These are phyloP conservation scores for Aspergillus ochraceus DNA, from an alignment of 2,329 filamentous ascomycete species.

Conservation along the genomic window DNA sequence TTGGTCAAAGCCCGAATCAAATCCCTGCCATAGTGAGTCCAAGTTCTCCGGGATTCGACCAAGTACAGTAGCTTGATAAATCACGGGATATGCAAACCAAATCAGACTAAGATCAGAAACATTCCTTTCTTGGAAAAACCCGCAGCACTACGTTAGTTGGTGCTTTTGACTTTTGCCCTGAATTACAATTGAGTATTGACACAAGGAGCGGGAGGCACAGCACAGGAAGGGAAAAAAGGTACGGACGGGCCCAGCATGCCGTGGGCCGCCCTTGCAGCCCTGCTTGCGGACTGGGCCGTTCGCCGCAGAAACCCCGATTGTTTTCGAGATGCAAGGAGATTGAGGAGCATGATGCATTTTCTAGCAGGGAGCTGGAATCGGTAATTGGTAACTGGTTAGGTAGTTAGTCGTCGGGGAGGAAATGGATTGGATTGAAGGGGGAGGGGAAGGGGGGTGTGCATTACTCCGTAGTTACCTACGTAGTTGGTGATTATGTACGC, in stretches of 20 bases:
- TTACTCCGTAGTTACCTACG: no score
- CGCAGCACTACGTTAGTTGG: no score
- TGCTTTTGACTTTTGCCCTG: neutral
- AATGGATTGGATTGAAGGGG: neutral
- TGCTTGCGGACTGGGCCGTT: slow-evolving; percentile 20
- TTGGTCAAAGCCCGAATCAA: neutral
- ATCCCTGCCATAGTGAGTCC: neutral
- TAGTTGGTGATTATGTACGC: no score
- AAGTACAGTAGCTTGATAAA: no score
- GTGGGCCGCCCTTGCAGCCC: neutral
- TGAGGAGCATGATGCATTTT: neutral
- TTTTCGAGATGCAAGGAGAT: slow-evolving; percentile 12
- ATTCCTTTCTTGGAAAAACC: neutral
- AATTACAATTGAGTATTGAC: no score
- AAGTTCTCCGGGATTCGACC: neutral
- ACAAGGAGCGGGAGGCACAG: neutral
- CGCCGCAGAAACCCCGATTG: slow-evolving; percentile 9
- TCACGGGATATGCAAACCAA: neutral
- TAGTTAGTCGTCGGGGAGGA: neutral
- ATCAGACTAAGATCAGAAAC: neutral
- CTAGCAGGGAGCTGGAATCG: neutral
- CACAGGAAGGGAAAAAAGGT: neutral
- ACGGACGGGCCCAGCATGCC: neutral
- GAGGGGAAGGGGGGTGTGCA: neutral
- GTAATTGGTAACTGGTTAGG: neutral